A percentile compares a stretch with the other conserved stretches of the same genome.
phyloP scores from a whole-genome alignment of 2,329 filamentous ascomycete genomes.

The Meredithiella fracta region DNA sequence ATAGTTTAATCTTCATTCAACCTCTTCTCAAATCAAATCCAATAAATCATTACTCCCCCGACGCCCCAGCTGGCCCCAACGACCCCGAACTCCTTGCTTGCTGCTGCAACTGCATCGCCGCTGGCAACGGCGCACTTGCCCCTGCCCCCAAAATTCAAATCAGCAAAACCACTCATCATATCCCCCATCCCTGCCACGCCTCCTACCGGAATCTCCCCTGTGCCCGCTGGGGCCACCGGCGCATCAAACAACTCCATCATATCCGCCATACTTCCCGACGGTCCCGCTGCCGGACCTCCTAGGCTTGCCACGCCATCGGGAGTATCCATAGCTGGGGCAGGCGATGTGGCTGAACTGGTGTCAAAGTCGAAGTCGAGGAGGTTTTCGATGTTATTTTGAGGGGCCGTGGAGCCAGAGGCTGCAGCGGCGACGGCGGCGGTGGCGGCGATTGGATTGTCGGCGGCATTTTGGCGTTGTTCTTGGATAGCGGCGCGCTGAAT shows the following conservation, averaged over 20 bases:
- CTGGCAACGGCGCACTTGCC: slow-evolving; percentile 44
- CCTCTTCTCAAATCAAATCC: slow-evolving; percentile 24
- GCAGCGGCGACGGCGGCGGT: slow-evolving; percentile 50
- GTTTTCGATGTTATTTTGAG: slow-evolving; percentile 78
- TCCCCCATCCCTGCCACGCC: slow-evolving; percentile 52
- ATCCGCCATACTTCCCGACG: slow-evolving; percentile 38
- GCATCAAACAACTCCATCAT: slow-evolving; percentile 58
- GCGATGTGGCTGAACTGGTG: slow-evolving; percentile 78
- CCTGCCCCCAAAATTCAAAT: slow-evolving; percentile 48
- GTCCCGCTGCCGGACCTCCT: slow-evolving; percentile 34
- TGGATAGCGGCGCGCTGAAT: slow-evolving; percentile 93
- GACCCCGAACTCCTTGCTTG: slow-evolving; percentile 18
- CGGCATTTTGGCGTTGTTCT: slow-evolving; percentile 82
- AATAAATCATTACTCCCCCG: slow-evolving; percentile 33
- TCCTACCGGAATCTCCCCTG: slow-evolving; percentile 24
- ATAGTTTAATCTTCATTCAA: background rate
- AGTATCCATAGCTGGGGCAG: slow-evolving; percentile 57
- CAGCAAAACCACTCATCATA: slow-evolving; percentile 76
- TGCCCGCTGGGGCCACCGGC: slow-evolving; percentile 31
- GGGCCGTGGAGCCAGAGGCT: slow-evolving; percentile 33
- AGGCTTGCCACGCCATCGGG: slow-evolving; percentile 54
- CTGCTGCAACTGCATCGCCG: slow-evolving; percentile 39
- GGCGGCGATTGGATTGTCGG: slow-evolving; percentile 85
- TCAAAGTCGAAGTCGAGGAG: slow-evolving; percentile 93
- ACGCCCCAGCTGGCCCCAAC: slow-evolving; percentile 19